Evolutionary conservation across 139 green algal species (phyloP), one percentile per base, ranked within the genome.

Genomic region (Bryopsis sp.): DNA sequence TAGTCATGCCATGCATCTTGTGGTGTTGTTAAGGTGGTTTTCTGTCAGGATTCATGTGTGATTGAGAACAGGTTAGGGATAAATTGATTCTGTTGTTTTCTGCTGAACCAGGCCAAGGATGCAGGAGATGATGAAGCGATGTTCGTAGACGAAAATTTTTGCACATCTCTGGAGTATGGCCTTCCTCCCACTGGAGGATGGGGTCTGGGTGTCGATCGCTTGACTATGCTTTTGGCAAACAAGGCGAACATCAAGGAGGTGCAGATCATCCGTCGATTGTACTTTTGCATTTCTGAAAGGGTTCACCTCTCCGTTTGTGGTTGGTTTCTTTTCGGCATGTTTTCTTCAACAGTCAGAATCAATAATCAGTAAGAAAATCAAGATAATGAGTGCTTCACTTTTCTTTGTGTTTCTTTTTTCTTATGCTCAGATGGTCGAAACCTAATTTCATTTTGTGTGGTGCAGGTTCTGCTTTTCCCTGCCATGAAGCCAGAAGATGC

Each of bases 401-500:
- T 3, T 37, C 19, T 1, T 73, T 50, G 32, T 29, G 5, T 32
- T 47, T 34, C 31, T 2, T 68, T 6, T 38, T 33, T 2, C 34
- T 22, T 22, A 4, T 26, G 60, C 24, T 5, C 32, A 73, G 50
- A 26, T 39, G 4, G 33, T 2, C 3, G 31, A 11, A 26, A 33
- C 35, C 47, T 11, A 8, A 34, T 8, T 32, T 26, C 29, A 0
- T 71, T 47, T 1, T 57, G 26, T 48, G 8, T 38, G 2, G 24
- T 38, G 63, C 81, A 97, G 86, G 92, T 98, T 47, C 82, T 99
- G 57, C 79, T 98, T 47, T 98, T 99, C 85, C 95, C 94, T 8
- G 94, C 93, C 3, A 99, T 98, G 93, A 98, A 97, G 84, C 94
- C 95, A 1, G 85, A 96, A 38, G 85, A 90, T n/a, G n/a, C n/a